These are phyloP conservation scores for Alternaria novae-zelandiae DNA, from an alignment of 2,329 filamentous ascomycete genomes.

Conservation along the genomic window DNA sequence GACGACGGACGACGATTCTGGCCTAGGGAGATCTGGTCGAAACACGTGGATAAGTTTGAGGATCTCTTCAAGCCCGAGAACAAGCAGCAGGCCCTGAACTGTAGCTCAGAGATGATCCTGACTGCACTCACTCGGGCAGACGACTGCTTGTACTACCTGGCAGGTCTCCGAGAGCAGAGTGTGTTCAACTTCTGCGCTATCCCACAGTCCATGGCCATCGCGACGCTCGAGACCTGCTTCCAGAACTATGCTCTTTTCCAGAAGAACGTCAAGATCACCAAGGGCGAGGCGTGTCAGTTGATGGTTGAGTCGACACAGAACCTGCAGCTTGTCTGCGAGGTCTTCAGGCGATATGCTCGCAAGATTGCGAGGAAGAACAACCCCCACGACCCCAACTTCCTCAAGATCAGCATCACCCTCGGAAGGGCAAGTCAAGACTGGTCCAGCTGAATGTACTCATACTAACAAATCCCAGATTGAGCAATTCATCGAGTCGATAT, in stretches of 20 bases:
- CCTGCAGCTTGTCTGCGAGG: constrained; percentile 76
- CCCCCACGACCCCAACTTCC: constrained; percentile 87
- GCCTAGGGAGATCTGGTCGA: constrained; percentile 96
- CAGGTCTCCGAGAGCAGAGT: constrained; percentile 91
- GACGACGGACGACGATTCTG: constrained; percentile 90
- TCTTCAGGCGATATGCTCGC: constrained; percentile 79
- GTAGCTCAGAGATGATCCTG: constrained; percentile 92
- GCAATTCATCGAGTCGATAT: constrained; percentile 93
- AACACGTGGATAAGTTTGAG: constrained; percentile 87
- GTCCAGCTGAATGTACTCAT: not conserved
- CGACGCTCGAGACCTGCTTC: constrained; percentile 90
- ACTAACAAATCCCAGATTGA: constrained; percentile 69
- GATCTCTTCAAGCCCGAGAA: constrained; percentile 87
- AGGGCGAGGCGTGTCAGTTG: constrained; percentile 87
- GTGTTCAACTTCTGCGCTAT: constrained; percentile 99
- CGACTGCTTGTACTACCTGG: constrained; percentile 97
- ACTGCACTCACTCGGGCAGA: constrained; percentile 86
- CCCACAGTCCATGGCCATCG: constrained; percentile 96
- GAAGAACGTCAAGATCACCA: constrained; percentile 93
- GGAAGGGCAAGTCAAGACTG: constrained; percentile 68
- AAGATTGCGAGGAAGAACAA: constrained; percentile 94
- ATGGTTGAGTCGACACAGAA: constrained; percentile 96
- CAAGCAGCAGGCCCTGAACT: constrained; percentile 77
- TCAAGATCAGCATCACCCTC: constrained; percentile 89
- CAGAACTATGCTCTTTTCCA: constrained; percentile 86